Percentiles rank a stretch among this genome's conserved stretches.
phyloP scores from a whole-genome alignment of 345 rosid species.

The Eucalyptus sp. region DNA sequence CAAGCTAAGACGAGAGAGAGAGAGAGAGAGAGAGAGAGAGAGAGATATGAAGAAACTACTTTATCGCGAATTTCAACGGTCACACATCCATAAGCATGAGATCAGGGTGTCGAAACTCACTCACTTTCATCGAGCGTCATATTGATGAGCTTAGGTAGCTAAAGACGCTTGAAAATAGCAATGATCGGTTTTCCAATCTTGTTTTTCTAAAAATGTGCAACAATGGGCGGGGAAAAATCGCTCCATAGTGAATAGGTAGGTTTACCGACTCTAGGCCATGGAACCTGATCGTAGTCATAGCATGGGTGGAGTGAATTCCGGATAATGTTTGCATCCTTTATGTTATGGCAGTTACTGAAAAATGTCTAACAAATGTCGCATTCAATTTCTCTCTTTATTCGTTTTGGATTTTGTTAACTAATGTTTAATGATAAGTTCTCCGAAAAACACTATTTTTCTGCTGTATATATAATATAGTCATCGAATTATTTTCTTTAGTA shows the following conservation, averaged over 20 bases:
- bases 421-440: neutral
- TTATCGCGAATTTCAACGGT: accelerated
- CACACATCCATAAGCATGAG: neutral
- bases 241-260: neutral
- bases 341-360: neutral
- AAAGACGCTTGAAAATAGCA: neutral
- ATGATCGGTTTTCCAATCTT: neutral
- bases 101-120: neutral
- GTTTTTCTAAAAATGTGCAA: neutral
- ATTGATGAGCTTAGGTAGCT: neutral
- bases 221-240: neutral
- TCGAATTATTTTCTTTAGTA: neutral
- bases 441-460: neutral
- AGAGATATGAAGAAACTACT: neutral
- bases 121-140: neutral
- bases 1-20: neutral
- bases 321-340: neutral
- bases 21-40: no score
- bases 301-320: neutral
- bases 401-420: neutral
- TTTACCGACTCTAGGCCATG: neutral
- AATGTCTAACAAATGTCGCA: neutral
- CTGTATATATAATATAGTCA: neutral
- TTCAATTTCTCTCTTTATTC: no score
- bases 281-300: neutral